Conservation (phyloP, 495 filamentous ascomycete genomes). For the Lindgomyces ingoldianus region DNA sequence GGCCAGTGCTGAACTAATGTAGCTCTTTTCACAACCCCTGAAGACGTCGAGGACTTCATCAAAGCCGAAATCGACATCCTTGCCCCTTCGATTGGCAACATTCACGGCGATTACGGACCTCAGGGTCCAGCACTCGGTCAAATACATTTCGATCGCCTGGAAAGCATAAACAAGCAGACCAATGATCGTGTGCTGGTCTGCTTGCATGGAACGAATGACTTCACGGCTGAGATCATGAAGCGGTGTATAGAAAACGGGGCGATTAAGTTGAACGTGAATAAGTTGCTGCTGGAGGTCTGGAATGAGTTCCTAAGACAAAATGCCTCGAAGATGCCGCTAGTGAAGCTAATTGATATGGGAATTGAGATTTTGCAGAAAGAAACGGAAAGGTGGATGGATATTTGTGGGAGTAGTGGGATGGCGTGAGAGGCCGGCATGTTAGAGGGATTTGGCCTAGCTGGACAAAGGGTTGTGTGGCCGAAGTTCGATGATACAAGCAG, state of each 20-base stretch:
- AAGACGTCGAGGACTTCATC: constrained; percentile 39
- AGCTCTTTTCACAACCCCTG: constrained; percentile 35
- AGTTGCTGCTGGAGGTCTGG: constrained; percentile 25
- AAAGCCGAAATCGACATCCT: constrained; percentile 37
- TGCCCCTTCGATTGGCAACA: constrained; percentile 38
- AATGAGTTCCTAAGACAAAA: constrained; percentile 16
- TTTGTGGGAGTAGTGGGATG: constrained; percentile 30
- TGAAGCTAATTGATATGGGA: constrained; percentile 20
- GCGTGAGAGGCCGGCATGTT: no score
- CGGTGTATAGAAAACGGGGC: constrained; percentile 15
- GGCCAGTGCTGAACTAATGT: background rate
- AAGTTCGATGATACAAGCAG: no score
- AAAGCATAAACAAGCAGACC: constrained; percentile 16
- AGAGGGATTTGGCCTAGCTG: no score
- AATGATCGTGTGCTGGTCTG: constrained; percentile 20
- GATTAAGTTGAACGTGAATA: constrained; percentile 28
- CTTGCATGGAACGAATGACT: constrained; percentile 35
- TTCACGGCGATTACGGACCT: constrained; percentile 41
- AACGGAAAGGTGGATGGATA: constrained; percentile 32
- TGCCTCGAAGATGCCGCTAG: constrained; percentile 10
- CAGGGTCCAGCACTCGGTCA: constrained; percentile 16
- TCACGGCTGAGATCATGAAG: constrained; percentile 19
- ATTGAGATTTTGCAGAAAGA: constrained; percentile 26
- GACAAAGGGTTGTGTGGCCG: no score
- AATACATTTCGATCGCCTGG: constrained; percentile 31